phyloP scores from a whole-genome alignment of 208 protist species.

The Giardia duodenalis region DNA sequence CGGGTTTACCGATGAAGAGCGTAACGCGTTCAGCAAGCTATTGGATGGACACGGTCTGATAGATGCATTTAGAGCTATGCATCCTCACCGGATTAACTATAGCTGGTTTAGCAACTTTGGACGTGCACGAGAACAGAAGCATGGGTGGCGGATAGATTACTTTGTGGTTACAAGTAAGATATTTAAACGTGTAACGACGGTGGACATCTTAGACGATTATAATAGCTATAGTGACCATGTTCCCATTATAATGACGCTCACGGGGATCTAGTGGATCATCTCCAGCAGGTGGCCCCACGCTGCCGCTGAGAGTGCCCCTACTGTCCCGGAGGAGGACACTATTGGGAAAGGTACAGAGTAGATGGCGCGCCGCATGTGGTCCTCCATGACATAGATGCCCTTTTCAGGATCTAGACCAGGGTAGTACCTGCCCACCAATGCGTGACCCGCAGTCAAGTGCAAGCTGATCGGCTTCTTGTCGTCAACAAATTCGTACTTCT shows the following conservation, averaged over 20 bases:
- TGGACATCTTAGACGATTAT: neutral
- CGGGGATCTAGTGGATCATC: no score
- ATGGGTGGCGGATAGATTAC: neutral
- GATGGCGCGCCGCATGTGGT: no score
- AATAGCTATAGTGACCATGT: neutral
- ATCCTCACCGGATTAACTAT: neutral
- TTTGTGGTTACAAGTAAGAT: neutral
- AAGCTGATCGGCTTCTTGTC: no score
- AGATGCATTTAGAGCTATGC: neutral
- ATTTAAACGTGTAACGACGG: neutral
- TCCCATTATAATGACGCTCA: neutral
- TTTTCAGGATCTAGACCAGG: no score
- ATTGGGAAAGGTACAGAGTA: no score
- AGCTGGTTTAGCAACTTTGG: slow-evolving; percentile 4
- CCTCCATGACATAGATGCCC: no score
- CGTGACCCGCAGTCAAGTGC: no score
- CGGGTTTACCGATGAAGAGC: slow-evolving; percentile 26
- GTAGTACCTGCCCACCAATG: no score
- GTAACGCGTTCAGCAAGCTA: neutral
- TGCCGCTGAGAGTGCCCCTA: no score
- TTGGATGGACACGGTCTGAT: neutral
- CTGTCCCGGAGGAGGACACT: no score
- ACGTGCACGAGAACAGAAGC: neutral
- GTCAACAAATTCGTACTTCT: no score
- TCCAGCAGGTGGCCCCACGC: no score